These are phyloP conservation scores for Venturia pyrina DNA, from an alignment of 2,329 filamentous ascomycete genomes.

Conservation along the genomic window DNA sequence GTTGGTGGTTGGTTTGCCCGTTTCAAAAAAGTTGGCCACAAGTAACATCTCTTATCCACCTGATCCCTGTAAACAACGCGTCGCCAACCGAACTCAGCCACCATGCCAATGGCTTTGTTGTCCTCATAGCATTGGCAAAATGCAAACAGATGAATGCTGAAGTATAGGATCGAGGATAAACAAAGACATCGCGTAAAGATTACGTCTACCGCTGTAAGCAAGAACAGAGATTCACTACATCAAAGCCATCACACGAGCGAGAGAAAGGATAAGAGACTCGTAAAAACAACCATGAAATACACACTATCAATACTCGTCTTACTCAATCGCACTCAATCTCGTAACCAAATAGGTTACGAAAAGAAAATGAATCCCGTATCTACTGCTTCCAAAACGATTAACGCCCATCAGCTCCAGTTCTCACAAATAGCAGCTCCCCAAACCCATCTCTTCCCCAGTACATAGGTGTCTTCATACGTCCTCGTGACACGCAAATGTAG, in stretches of 20 bases:
- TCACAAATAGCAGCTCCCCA: background rate
- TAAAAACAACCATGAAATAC: background rate
- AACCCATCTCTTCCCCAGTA: background rate
- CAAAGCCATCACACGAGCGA: background rate
- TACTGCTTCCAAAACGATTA: background rate
- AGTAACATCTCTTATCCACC: background rate
- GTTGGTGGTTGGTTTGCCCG: background rate
- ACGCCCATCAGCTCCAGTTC: background rate
- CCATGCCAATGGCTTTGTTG: background rate
- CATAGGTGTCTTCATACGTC: background rate
- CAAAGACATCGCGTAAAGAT: background rate
- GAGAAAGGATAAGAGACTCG: no score
- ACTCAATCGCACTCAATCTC: background rate
- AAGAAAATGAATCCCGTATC: background rate
- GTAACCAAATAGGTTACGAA: background rate
- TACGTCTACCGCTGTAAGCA: background rate
- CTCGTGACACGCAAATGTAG: background rate
- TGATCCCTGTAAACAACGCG: background rate
- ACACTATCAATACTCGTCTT: background rate
- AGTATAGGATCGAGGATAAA: background rate
- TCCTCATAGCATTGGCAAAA: background rate
- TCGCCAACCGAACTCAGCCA: background rate
- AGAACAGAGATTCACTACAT: background rate
- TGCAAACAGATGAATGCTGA: background rate
- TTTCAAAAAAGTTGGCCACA: background rate